These are phyloP conservation scores for Penicillium sp. DNA, from an alignment of 2,329 filamentous ascomycete genomes.

Conservation along the genomic window DNA sequence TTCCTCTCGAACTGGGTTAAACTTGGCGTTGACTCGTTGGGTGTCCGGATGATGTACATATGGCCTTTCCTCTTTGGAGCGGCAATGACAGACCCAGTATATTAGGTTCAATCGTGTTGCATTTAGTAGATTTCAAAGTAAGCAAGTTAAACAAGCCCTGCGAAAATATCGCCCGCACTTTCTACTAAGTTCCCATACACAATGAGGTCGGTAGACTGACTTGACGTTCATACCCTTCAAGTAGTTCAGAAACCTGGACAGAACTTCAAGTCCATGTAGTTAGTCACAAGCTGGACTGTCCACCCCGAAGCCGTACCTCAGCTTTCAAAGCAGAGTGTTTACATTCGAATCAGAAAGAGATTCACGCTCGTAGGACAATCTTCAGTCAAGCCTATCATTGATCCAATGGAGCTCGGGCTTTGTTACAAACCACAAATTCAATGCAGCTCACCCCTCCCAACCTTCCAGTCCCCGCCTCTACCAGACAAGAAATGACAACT, in stretches of 20 bases:
- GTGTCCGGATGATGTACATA: constrained; percentile 20
- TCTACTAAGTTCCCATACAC: not conserved
- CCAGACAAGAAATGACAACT: not conserved
- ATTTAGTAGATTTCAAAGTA: not conserved
- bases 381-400: no score
- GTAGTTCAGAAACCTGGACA: no score
- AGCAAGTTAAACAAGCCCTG: no score
- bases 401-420: not conserved
- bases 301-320: no score
- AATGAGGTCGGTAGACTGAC: no score
- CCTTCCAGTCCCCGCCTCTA: not conserved
- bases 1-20: constrained; percentile 5
- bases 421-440: not conserved
- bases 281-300: no score
- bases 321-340: no score
- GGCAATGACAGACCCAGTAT: not conserved
- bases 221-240: no score
- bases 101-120: no score
- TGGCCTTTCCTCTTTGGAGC: constrained; percentile 4
- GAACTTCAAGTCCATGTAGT: no score
- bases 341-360: no score
- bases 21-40: constrained; percentile 18
- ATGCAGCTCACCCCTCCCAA: not conserved
- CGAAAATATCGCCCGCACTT: not conserved
- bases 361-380: no score